Evolutionary conservation across 208 protist species (phyloP).

Genomic region (Trypanosoma scelopori): DNA sequence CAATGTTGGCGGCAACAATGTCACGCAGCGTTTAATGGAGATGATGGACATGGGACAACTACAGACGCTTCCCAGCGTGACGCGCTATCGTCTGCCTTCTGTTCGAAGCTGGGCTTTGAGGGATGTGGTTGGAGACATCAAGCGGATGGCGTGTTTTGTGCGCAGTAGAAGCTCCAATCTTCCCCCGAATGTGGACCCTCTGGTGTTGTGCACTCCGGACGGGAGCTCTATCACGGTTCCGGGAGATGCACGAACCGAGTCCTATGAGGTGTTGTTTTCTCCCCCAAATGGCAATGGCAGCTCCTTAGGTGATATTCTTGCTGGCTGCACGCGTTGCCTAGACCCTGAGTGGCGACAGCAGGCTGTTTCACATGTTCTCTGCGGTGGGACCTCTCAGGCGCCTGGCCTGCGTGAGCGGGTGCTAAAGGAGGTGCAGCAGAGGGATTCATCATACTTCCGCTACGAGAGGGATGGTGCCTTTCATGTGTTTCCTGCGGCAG

Average conservation of each 20-base stretch:
- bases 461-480: slow-evolving; percentile 63
- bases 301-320: slow-evolving; percentile 47
- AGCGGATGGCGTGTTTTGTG: slow-evolving; percentile 21
- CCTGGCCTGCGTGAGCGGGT: slow-evolving; percentile 56
- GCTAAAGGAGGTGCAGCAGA: slow-evolving; percentile 53
- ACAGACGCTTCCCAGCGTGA: slow-evolving; percentile 28
- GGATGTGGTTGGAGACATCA: slow-evolving; percentile 18
- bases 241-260: slow-evolving; percentile 29
- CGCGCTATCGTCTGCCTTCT: slow-evolving; percentile 5
- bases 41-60: slow-evolving; percentile 39
- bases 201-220: slow-evolving; percentile 43
- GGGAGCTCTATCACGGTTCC: slow-evolving; percentile 39
- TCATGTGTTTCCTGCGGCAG: slow-evolving; percentile 23
- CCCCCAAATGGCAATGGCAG: slow-evolving; percentile 7
- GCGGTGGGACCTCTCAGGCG: slow-evolving; percentile 49
- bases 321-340: slow-evolving; percentile 43
- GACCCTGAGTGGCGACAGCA: slow-evolving; percentile 81
- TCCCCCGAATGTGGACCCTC: slow-evolving; percentile 8
- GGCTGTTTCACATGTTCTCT: slow-evolving; percentile 67
- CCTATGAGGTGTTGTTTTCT: slow-evolving; percentile 70
- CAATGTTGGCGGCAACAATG: slow-evolving; percentile 50
- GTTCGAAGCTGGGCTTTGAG: slow-evolving; percentile 15
- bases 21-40: slow-evolving; percentile 42
- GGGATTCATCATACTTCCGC: slow-evolving; percentile 77
- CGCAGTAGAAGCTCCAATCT: slow-evolving; percentile 2